These are phyloP conservation scores for Microascus cirrosus DNA, from an alignment of 2,329 filamentous ascomycete genomes.

Conservation along the genomic window DNA sequence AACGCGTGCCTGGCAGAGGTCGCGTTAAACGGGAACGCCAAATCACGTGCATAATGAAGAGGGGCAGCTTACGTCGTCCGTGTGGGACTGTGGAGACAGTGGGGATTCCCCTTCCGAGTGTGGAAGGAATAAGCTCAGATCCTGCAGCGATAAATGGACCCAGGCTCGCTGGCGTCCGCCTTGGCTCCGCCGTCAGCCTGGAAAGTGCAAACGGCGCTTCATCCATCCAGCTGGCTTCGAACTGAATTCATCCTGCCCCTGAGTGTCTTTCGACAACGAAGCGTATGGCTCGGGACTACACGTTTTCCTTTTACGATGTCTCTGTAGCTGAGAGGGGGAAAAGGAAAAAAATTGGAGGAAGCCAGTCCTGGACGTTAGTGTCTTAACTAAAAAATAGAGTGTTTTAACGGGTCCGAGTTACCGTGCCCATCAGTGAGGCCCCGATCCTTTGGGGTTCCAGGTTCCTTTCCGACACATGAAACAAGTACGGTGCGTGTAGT, in stretches of 20 bases:
- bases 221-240: too few species aligned
- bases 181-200: background rate
- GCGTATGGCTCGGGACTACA: too few species aligned
- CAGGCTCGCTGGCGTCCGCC: background rate
- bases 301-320: too few species aligned
- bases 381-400: too few species aligned
- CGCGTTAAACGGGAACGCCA: conserved; percentile 2
- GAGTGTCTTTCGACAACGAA: too few species aligned
- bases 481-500: background rate
- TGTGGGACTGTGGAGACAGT: background rate
- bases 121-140: background rate
- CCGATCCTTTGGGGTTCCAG: background rate
- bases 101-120: background rate
- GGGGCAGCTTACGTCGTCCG: background rate
- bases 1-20: background rate
- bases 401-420: too few species aligned
- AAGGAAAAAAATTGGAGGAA: too few species aligned
- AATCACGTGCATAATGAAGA: conserved; percentile 1
- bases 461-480: background rate
- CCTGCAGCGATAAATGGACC: background rate
- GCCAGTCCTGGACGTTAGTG: too few species aligned
- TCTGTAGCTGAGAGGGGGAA: too few species aligned
- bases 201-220: too few species aligned
- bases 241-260: too few species aligned
- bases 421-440: too few species aligned